phyloP scores from a whole-genome alignment of 768 basidiomycete species.

The Boletales sp. region DNA sequence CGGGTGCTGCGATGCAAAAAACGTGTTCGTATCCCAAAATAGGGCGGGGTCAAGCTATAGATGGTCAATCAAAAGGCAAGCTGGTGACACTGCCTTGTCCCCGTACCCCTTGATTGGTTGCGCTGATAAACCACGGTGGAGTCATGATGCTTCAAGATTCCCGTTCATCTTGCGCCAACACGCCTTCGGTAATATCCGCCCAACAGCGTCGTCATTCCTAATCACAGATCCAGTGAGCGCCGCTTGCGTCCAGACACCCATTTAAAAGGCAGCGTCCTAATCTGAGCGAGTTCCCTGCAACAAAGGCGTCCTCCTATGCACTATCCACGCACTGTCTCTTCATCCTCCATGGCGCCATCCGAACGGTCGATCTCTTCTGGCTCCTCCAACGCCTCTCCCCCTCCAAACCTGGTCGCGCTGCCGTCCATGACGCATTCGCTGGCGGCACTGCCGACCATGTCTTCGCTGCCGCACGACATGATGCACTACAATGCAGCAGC shows the following conservation, averaged over 20 bases:
- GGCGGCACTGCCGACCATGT: conserved; percentile 29
- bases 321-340: conserved; percentile 28
- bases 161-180: conserved; percentile 30
- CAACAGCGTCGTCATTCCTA: conserved; percentile 14
- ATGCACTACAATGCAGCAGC: conserved; percentile 28
- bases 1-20: conserved; percentile 31
- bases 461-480: conserved; percentile 29
- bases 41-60: conserved; percentile 12
- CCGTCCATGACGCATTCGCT: conserved; percentile 34
- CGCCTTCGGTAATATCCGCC: conserved; percentile 35
- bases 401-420: conserved; percentile 26
- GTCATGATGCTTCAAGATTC: conserved; percentile 29
- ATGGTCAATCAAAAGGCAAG: conserved; percentile 17
- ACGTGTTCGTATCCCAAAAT: conserved; percentile 32
- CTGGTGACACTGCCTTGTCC: conserved; percentile 27
- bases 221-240: no score
- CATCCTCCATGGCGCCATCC: conserved; percentile 32
- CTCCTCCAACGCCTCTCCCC: conserved; percentile 30
- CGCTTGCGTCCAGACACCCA: no score
- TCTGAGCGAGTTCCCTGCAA: conserved; percentile 1
- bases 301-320: conserved; percentile 23
- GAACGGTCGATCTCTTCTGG: conserved; percentile 32
- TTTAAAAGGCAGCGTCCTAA: not conserved
- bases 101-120: conserved; percentile 30
- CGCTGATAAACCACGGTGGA: conserved; percentile 30